Evolutionary conservation across 2,329 filamentous ascomycete genomes (phyloP), one percentile per base, ranked within the genome.

Genomic region (Exophiala bonariae): DNA sequence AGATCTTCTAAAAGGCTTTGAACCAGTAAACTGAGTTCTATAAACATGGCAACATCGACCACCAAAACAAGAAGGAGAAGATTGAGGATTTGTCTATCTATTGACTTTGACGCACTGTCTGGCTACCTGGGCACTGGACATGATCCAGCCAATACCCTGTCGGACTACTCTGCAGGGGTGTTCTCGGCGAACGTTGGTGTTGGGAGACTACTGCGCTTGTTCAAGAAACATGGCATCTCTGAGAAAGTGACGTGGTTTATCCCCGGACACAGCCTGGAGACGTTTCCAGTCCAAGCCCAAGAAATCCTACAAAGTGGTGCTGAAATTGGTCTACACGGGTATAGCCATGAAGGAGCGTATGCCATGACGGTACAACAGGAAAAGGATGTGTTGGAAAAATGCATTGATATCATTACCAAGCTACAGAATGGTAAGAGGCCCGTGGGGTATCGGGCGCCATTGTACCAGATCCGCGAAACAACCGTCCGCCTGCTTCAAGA

Each of bases 161-260:
- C 78, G 14, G 78, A 82, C 61, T 80, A 78, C 59, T 76, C 70
- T 14, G 65, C 74, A 3, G 78, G 79, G 7, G 76, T 79, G 59
- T 80, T 82, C 61, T 72, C 74, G 35, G 79, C 74, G 1, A 69
- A 73, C 44, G 77, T 81, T n/a, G 79, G 79, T 26, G 78, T 80
- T 0, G 75, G 74, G 0, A 71, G 79, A 8, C 67, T 82, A 2
- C 64, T 82, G 8, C 75, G 72, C 36, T 64, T 82, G 41, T 77
- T 82, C 58, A 68, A 71, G 23, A 77, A 74, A 55, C 69, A 77
- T 33, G 59, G 62, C 1, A 72, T 82, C 18, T 65, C 76, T 3
- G 68, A 78, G 20, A 76, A 75, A 49, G 69, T 78, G 20, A 81
- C 79, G 3, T 82, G 79, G 79, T 82, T 80, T 57, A 73, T 82